Conservation (phyloP, 2,329 filamentous ascomycete genomes). For the Epichloe amarillans region DNA sequence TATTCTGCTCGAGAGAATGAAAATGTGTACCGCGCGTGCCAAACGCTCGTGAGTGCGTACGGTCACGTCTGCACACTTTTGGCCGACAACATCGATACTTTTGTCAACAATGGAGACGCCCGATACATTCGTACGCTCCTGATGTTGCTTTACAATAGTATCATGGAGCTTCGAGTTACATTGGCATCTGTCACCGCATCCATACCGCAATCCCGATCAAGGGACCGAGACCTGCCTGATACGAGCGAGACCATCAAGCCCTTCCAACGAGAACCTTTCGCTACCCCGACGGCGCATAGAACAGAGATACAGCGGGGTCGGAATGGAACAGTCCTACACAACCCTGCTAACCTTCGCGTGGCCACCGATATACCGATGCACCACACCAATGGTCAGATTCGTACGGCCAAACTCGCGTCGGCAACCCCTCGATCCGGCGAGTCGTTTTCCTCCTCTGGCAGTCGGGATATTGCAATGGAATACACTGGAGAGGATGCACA, state of each 20-base stretch:
- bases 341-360: slow-evolving; percentile 40
- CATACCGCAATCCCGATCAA: slow-evolving; percentile 10
- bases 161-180: slow-evolving; percentile 51
- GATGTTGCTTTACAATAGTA: slow-evolving; percentile 51
- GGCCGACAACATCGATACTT: slow-evolving; percentile 47
- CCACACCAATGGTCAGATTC: slow-evolving; percentile 34
- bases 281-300: slow-evolving; percentile 39
- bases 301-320: slow-evolving; percentile 20
- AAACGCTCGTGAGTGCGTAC: slow-evolving; percentile 51
- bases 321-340: slow-evolving; percentile 29
- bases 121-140: slow-evolving; percentile 53
- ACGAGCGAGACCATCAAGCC: slow-evolving; percentile 35
- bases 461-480: slow-evolving; percentile 38
- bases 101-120: slow-evolving; percentile 52
- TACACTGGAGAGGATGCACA: slow-evolving; percentile 63
- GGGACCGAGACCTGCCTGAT: slow-evolving; percentile 9
- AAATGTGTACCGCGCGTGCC: slow-evolving; percentile 48
- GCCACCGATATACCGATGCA: slow-evolving; percentile 37
- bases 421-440: slow-evolving; percentile 75
- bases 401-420: slow-evolving; percentile 39
- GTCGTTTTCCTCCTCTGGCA: slow-evolving; percentile 51
- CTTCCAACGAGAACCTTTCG: slow-evolving; percentile 37
- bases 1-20: slow-evolving; percentile 43
- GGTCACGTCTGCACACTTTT: slow-evolving; percentile 51
- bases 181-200: slow-evolving; percentile 22